phyloP scores from a whole-genome alignment of 129 eudicot species.

The Flaveria trinervia region DNA sequence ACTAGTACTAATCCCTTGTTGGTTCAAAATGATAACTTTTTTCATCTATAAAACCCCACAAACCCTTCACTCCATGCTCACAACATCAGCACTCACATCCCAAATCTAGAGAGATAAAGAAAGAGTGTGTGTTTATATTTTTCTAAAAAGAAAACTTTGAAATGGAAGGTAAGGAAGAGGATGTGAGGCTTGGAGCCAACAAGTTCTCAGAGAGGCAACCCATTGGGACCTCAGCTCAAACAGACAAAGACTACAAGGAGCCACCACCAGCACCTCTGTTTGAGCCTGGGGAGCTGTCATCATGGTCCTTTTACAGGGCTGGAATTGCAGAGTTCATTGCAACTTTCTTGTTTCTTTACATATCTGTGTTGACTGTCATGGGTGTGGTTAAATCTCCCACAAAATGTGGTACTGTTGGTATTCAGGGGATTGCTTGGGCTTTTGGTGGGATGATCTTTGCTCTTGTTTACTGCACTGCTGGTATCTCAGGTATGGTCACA shows the following conservation, averaged over 20 bases:
- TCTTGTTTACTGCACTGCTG: slow-evolving; percentile 92
- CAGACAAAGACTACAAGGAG: slow-evolving; percentile 83
- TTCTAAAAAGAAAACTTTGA: neutral
- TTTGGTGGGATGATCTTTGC: slow-evolving; percentile 99
- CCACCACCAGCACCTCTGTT: slow-evolving; percentile 88
- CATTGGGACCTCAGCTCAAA: slow-evolving; percentile 78
- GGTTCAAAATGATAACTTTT: neutral
- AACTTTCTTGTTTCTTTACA: slow-evolving; percentile 77
- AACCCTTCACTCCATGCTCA: slow-evolving; percentile 27
- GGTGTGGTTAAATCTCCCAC: slow-evolving; percentile 55
- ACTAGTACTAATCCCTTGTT: slow-evolving; percentile 7
- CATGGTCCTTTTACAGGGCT: slow-evolving; percentile 96
- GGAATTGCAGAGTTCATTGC: slow-evolving; percentile 93
- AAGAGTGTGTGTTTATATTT: neutral
- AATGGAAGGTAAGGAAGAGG: slow-evolving; percentile 93
- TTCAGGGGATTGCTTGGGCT: slow-evolving; percentile 98
- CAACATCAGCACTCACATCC: slow-evolving; percentile 24
- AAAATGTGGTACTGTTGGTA: slow-evolving; percentile 84
- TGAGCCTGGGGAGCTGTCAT: slow-evolving; percentile 79
- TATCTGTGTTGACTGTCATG: slow-evolving; percentile 79
- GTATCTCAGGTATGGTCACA: slow-evolving; percentile 62
- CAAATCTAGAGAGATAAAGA: slow-evolving; percentile 20
- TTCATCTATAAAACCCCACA: slow-evolving; percentile 37
- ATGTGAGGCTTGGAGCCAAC: slow-evolving; percentile 90
- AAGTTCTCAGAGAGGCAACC: slow-evolving; percentile 76